phyloP scores from a whole-genome alignment of 805 yeast genomes.

The Yarrowia hollandica region DNA sequence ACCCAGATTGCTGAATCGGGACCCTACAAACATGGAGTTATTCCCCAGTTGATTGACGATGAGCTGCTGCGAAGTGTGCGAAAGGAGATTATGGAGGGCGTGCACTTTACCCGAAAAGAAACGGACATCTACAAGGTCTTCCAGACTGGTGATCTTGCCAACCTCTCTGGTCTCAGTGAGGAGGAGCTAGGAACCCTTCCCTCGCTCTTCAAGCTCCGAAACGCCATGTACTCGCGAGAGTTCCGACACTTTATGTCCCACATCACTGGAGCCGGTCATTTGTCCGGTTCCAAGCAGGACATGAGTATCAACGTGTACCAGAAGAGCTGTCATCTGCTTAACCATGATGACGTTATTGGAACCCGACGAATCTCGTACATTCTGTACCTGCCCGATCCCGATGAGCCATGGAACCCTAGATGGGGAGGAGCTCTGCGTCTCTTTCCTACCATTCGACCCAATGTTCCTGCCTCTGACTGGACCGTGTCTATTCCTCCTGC shows the following conservation, averaged over 20 bases:
- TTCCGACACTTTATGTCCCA: conserved; percentile 76
- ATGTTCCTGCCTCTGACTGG: conserved; percentile 83
- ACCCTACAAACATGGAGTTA: conserved; percentile 91
- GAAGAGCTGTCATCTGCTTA: conserved; percentile 88
- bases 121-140: conserved; percentile 92
- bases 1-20: conserved; percentile 52
- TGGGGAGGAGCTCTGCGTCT: conserved; percentile 92
- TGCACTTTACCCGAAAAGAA: conserved; percentile 91
- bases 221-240: conserved; percentile 82
- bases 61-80: conserved; percentile 75
- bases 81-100: conserved; percentile 75
- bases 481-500: conserved; percentile 76
- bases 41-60: conserved; percentile 71
- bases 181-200: conserved; percentile 73
- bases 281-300: conserved; percentile 89
- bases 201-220: conserved; percentile 71
- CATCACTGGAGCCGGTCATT: conserved; percentile 83
- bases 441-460: conserved; percentile 82
- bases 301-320: conserved; percentile 89
- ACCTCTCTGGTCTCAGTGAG: conserved; percentile 79
- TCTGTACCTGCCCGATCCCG: conserved; percentile 90
- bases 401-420: conserved; percentile 79
- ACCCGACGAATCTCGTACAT: conserved; percentile 91
- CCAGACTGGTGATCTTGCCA: conserved; percentile 86
- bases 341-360: conserved; percentile 98